Base-by-base conservation (phyloP, 169 alveolate genomes). In the Eimeria brunetti region DNA sequence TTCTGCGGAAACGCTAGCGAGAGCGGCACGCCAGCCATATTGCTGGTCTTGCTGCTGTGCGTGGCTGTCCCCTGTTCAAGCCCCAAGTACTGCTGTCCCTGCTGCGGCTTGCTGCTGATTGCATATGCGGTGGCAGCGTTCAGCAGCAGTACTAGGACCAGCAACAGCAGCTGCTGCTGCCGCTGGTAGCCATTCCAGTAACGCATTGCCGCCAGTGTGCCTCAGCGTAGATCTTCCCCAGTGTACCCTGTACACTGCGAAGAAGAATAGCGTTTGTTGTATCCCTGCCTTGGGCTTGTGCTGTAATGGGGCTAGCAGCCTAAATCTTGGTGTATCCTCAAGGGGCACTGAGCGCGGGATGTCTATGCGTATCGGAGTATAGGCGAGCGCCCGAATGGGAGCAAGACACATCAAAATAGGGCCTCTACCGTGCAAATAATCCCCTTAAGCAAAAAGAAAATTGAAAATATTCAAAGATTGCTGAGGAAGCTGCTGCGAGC, bases 131-230 rank as follows among this genome's bases (percentile, higher is more conserved):
- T 18, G 24, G 58, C 71, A 24, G 89, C 89, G 49, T 33, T n/a
- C 18, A 80, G 58, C 51, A 80, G 53, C 18, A 53, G 49, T 16
- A 51, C 5, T n/a, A n/a, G n/a, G n/a, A n/a, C n/a, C 69, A 80
- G 38, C n/a, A 53, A 33, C 89, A 80, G 89, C 83, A 73, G 27
- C 56, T 12, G 83, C 85, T 75, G 85, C 58, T 6, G 85, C 60
- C 20, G 58, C 30, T 27, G 4, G 85, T 18, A 3, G 85, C 53
- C 27, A 6, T 22, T 75, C 53, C 33, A 38, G 20, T 4, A 38
- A 22, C 85, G 41, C 85, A 75, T 75, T 12, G 24, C 20, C 0
- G 49, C 49, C 7, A 67, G 8, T n/a, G 78, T 20, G n/a, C n/a
- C n/a, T n/a, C n/a, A n/a, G n/a, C n/a, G n/a, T n/a, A n/a, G n/a